These are phyloP conservation scores for Fusarium pilosicola DNA, from an alignment of 2,329 filamentous ascomycete species.

Conservation along the genomic window DNA sequence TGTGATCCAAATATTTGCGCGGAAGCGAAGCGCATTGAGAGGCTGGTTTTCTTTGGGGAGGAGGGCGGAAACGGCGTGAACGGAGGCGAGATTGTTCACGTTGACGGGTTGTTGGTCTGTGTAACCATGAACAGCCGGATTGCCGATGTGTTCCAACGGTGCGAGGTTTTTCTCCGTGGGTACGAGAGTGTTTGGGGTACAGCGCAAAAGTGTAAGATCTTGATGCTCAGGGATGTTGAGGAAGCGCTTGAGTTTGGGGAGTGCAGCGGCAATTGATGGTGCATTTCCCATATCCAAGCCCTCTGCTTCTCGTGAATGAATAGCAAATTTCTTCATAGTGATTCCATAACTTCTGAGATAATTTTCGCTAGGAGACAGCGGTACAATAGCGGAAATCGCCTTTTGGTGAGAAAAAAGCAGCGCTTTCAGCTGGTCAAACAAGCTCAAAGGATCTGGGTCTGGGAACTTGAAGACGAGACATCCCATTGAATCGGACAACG, in stretches of 20 bases:
- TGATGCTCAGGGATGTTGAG: conserved; percentile 22
- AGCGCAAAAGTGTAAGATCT: conserved; percentile 13
- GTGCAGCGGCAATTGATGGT: neutral
- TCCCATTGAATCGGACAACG: neutral
- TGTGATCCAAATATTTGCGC: conserved; percentile 33
- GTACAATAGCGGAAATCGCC: neutral
- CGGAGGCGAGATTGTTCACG: conserved; percentile 27
- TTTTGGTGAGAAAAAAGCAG: fast-evolving
- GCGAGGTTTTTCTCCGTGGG: conserved; percentile 27
- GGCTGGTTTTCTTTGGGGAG: conserved; percentile 27
- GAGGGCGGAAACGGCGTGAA: conserved; percentile 25
- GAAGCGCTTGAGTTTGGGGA: conserved; percentile 23
- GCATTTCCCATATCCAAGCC: conserved; percentile 12
- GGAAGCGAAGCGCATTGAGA: conserved; percentile 32
- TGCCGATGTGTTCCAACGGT: conserved; percentile 19
- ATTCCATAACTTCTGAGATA: neutral
- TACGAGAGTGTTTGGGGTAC: conserved; percentile 18
- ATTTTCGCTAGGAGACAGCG: neutral
- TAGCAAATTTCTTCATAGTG: conserved; percentile 6
- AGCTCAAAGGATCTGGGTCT: neutral
- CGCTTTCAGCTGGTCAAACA: neutral
- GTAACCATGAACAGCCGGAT: conserved; percentile 30
- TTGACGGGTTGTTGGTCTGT: conserved; percentile 37
- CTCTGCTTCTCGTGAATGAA: conserved; percentile 21
- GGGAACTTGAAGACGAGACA: conserved; percentile 19